A percentile compares a stretch with the other conserved stretches of the same genome.
Evolutionary conservation across 306 rosid species (phyloP).

Genomic region (Purshia tridentata): DNA sequence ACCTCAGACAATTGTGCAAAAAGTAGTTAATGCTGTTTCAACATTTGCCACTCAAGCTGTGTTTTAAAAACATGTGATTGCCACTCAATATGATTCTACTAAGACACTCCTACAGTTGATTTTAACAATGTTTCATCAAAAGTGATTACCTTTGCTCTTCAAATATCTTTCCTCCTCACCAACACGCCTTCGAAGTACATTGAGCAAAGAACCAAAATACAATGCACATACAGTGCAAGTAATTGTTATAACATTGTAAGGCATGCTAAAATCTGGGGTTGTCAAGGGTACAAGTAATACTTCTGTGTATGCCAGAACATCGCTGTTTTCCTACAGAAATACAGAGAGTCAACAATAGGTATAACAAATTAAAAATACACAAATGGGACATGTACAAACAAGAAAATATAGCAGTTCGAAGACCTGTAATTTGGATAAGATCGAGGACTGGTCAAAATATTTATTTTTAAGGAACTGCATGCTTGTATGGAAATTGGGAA

Average conservation of each 20-base stretch:
- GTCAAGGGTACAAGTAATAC: constrained; percentile 88
- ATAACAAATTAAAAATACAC: not conserved
- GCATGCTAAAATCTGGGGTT: constrained; percentile 98
- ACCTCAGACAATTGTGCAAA: not conserved
- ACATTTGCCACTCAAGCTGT: not conserved
- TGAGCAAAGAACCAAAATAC: constrained; percentile 85
- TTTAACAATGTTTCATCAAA: constrained; percentile 3
- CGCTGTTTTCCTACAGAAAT: constrained; percentile 58
- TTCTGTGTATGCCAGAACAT: constrained; percentile 78
- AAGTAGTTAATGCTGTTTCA: not conserved
- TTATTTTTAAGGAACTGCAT: constrained; percentile 46
- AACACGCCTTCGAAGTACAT: constrained; percentile 78
- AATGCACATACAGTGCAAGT: constrained; percentile 88
- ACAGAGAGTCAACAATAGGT: constrained; percentile 16
- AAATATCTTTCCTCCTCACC: constrained; percentile 76
- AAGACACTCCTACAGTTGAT: constrained; percentile 4
- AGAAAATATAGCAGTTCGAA: constrained; percentile 1
- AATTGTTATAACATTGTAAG: constrained; percentile 91
- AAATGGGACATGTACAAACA: constrained; percentile 9
- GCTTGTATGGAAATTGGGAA: constrained; percentile 63
- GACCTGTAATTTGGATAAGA: constrained; percentile 78
- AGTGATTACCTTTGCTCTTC: constrained; percentile 59
- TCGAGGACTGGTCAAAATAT: constrained; percentile 50
- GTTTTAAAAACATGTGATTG: not conserved
- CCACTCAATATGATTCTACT: not conserved